phyloP scores from a whole-genome alignment of 176 grass and related monocot species.

The Calamus simplicifolius region DNA sequence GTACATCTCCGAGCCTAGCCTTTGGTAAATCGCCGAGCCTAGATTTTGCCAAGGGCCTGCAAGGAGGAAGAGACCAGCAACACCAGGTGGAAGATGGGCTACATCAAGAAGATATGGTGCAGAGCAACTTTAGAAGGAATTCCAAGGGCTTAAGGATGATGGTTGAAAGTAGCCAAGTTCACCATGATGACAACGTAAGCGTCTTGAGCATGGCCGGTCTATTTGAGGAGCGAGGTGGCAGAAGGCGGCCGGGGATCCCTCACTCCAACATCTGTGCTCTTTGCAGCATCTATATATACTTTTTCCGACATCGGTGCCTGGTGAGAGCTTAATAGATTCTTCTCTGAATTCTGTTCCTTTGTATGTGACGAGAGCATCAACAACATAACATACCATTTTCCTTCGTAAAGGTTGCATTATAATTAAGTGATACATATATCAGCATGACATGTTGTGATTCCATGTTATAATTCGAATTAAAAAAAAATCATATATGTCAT shows the following conservation, averaged over 20 bases:
- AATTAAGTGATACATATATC: too few relatives aligned
- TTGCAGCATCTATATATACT: slow-evolving; percentile 39
- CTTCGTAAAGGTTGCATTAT: too few relatives aligned
- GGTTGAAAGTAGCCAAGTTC: neutral
- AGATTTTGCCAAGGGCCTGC: slow-evolving; percentile 41
- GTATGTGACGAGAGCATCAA: too few relatives aligned
- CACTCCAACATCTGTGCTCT: slow-evolving; percentile 56
- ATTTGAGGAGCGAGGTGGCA: neutral
- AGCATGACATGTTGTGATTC: neutral
- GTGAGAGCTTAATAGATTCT: neutral
- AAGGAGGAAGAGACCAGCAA: neutral
- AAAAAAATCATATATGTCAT: too few relatives aligned
- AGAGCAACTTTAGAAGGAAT: slow-evolving; percentile 8
- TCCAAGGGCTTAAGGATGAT: too few relatives aligned
- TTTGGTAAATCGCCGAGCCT: slow-evolving; percentile 44
- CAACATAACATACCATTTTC: too few relatives aligned
- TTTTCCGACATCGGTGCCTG: slow-evolving; percentile 54
- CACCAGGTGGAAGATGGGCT: neutral
- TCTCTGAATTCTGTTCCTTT: too few relatives aligned
- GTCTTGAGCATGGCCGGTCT: neutral
- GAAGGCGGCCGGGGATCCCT: slow-evolving; percentile 34
- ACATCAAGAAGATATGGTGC: neutral
- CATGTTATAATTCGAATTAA: neutral
- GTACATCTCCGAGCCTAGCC: slow-evolving; percentile 37
- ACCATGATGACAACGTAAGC: neutral